phyloP scores from a whole-genome alignment of 139 green algal species.

The Spirogloea muscicola region DNA sequence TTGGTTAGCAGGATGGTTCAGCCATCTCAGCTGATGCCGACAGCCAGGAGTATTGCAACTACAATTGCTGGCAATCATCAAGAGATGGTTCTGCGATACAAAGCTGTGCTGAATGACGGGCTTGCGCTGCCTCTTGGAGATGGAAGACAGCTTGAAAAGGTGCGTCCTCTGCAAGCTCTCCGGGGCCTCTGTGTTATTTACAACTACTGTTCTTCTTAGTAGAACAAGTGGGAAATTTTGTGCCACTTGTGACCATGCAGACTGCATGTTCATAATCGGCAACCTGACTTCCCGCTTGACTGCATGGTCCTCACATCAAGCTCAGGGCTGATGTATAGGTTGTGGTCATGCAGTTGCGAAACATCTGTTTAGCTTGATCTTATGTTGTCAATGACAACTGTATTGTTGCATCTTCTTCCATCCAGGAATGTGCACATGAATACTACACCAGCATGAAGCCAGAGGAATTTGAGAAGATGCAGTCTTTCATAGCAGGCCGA shows the following conservation, averaged over 20 bases:
- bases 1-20: slow-evolving; percentile 33
- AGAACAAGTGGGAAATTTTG: no score
- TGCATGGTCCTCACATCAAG: no score
- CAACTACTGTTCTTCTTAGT: no score
- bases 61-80: slow-evolving; percentile 13
- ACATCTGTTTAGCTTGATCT: no score
- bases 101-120: slow-evolving; percentile 47
- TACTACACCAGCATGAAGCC: slow-evolving; percentile 43
- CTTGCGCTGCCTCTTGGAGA: slow-evolving; percentile 26
- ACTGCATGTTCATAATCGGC: no score
- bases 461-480: slow-evolving; percentile 36
- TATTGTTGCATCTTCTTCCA: no score
- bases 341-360: no score
- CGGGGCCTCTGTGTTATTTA: no score
- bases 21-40: slow-evolving; percentile 27
- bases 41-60: slow-evolving; percentile 9
- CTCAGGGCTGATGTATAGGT: no score
- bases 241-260: no score
- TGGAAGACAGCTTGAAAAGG: slow-evolving; percentile 28
- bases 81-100: slow-evolving; percentile 39
- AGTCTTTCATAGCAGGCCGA: slow-evolving; percentile 32
- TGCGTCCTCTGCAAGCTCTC: neutral
- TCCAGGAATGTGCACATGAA: slow-evolving; percentile 36
- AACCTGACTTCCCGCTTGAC: no score
- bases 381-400: no score